Base-by-base conservation (phyloP, 768 basidiomycete species). In the Tylopilus sp. region DNA sequence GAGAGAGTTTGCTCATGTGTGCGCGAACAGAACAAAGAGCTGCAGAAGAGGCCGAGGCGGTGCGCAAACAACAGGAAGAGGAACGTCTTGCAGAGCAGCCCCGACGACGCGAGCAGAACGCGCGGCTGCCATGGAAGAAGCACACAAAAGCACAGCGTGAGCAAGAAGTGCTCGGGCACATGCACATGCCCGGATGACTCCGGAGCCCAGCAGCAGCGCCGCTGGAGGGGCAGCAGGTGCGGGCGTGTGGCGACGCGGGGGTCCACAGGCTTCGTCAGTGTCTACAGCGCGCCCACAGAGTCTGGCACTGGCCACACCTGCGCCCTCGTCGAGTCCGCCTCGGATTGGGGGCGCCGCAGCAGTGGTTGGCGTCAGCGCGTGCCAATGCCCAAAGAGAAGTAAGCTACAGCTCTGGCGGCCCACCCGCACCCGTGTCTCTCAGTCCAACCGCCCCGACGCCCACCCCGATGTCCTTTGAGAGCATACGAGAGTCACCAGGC, bases 111-210 rank as follows among this genome's bases (percentile, higher is more conserved):
- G 78, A 77, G 25, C 69, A 53, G 17, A 81, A 48, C 78, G 79
- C 23, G 77, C 76, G 17, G 80, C 77, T 17, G 75, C 73, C 0
- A 17, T 69, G 13, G 83, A 88, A 49, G 68, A 77, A 25, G 82
- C 81, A 1, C 80, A 78, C 17, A 70, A 76, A 44, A 85, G 71
- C 69, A 12, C 79, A 83, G 57, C 78, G 85, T 35, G 88, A 88
- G 58, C 82, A 84, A n/a, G 86, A 88, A 52, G 86, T 73, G 77
- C 51, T 35, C 71, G 21, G 54, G 25, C 25, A 62, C 79, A 72
- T 4, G 60, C 70, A 11, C 69, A 65, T 33, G 54, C 59, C 45
- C 66, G 61, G 36, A 52, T 60, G 5, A 67, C 71, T n/a, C n/a
- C n/a, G 15, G 28, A 10, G 4, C 3, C 4, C 31, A n/a, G n/a